phyloP scores from a whole-genome alignment of 768 basidiomycete genomes.

The Suillus spraguei region DNA sequence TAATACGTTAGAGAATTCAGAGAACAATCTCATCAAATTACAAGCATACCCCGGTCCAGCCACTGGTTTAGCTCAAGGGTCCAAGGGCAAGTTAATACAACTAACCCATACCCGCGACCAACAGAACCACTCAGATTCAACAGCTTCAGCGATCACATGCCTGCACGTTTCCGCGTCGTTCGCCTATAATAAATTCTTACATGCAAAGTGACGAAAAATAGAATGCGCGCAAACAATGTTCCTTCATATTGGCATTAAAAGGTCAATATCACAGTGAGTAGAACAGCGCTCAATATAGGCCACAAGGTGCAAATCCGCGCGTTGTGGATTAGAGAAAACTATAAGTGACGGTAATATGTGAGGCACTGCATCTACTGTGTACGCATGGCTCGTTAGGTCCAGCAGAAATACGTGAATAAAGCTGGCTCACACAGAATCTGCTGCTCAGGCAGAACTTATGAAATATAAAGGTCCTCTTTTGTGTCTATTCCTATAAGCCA shows the following conservation, averaged over 20 bases:
- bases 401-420: constrained; percentile 1
- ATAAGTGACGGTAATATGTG: constrained; percentile 23
- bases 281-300: constrained; percentile 1
- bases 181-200: background rate
- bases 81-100: background rate
- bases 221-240: background rate
- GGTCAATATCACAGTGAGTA: background rate
- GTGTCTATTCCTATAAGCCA: constrained; percentile 51
- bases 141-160: background rate
- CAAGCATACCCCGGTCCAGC: background rate
- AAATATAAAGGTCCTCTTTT: constrained; percentile 65
- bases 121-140: background rate
- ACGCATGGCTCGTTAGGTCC: constrained; percentile 1
- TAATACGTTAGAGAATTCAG: background rate
- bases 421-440: constrained; percentile 8
- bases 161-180: background rate
- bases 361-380: constrained; percentile 29
- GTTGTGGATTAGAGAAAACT: constrained; percentile 23
- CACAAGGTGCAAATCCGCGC: constrained; percentile 4
- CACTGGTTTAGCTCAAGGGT: background rate
- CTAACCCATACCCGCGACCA: background rate
- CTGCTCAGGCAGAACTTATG: constrained; percentile 32
- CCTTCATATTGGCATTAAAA: background rate
- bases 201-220: background rate
- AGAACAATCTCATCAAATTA: background rate